Base-by-base conservation (phyloP, 148 eudicot genomes). In the Fallopia convolvulus region DNA sequence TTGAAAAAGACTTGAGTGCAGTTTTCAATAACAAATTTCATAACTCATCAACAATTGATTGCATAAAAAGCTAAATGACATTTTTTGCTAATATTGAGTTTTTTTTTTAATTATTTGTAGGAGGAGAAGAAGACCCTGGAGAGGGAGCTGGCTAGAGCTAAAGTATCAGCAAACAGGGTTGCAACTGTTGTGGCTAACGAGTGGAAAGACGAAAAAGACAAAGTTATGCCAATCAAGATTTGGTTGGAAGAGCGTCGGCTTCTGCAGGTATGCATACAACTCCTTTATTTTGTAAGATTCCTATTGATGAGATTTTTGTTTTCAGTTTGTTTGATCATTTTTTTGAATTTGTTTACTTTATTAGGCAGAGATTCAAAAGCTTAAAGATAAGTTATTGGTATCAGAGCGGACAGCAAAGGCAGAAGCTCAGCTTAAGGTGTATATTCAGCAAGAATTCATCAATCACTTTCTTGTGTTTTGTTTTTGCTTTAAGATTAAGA, bases 221-320 rank as follows among this genome's bases (percentile, higher is more conserved):
- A 89, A 84, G 99, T 95, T 80, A 92, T 92, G 99, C 97, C 99
- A 11, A 91, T 95, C 47, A 95, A 89, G 81, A 93, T 89, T 76
- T 94, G 96, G 96, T 83, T 94, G 41, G 93, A 94, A 85, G 94
- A 94, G 79, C 90, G 99, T 77, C 86, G 86, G 79, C 41, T 88
- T 56, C 42, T 91, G 74, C 97, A 95, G 90, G 98, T 90, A 82
- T 32, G 26, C 87, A 83, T 32, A 32, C 66, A 44, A 2, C 30
- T 30, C 21, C 20, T n/a, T 6, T 55, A n/a, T 0, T 55, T 18
- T 55, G 61, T 4, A 55, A 18, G 26, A 26, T 26, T 33, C 11
- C 66, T 30, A 0, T 63, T 13, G 11, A 63, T 14, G 5, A 60
- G 33, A 26, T 61, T 8, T 44, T 26, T 23, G 0, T 61, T 26